phyloP scores from a whole-genome alignment of 2,329 filamentous ascomycete species.

The Phyllosticta citribraziliensis region DNA sequence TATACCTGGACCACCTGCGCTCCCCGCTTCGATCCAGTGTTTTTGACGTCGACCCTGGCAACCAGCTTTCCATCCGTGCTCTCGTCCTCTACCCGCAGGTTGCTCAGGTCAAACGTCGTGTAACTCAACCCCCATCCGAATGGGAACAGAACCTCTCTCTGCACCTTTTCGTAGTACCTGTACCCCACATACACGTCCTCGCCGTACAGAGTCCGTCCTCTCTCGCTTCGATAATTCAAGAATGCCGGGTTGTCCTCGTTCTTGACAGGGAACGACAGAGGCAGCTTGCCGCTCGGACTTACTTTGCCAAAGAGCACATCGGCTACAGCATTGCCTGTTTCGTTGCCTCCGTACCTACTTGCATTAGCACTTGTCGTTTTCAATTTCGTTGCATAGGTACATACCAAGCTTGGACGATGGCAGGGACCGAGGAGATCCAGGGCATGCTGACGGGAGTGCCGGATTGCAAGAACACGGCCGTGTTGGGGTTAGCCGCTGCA shows the following conservation, averaged over 20 bases:
- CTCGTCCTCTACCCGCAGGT: conserved; percentile 12
- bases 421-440: conserved; percentile 54
- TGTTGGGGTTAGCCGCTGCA: conserved; percentile 50
- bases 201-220: conserved; percentile 33
- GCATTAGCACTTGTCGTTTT: conserved; percentile 41
- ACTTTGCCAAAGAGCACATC: conserved; percentile 54
- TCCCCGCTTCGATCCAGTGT: conserved; percentile 42
- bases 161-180: conserved; percentile 46
- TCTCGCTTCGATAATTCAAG: conserved; percentile 56
- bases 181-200: conserved; percentile 18
- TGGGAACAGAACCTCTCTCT: conserved; percentile 47
- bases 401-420: conserved; percentile 64
- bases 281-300: conserved; percentile 53
- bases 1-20: conserved; percentile 59
- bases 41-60: conserved; percentile 41
- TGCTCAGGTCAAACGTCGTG: conserved; percentile 40
- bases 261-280: conserved; percentile 53
- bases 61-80: not conserved
- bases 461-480: conserved; percentile 54
- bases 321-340: conserved; percentile 54
- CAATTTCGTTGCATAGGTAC: conserved; percentile 81
- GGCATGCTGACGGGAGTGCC: conserved; percentile 60
- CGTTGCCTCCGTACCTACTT: conserved; percentile 48
- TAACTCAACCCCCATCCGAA: conserved; percentile 58
- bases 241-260: conserved; percentile 55